Conservation (phyloP, 306 rosid genomes). For the Malus asiatica region DNA sequence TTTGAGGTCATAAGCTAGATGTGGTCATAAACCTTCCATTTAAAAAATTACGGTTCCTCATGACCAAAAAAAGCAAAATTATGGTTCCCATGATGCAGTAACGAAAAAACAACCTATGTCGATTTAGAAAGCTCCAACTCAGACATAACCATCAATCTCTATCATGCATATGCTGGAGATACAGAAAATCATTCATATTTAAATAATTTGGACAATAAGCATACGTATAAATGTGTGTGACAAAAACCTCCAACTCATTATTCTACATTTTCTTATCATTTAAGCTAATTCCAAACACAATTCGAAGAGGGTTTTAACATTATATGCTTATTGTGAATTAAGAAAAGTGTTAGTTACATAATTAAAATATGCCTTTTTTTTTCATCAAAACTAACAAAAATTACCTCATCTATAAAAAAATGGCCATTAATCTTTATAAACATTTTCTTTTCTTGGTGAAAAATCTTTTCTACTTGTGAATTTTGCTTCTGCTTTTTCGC, state of each 20-base stretch:
- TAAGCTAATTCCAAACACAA: no score
- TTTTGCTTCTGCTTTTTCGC: no score
- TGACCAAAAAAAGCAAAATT: not conserved
- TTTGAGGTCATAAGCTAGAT: not conserved
- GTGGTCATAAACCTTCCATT: not conserved
- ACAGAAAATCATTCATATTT: not conserved
- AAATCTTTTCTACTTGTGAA: no score
- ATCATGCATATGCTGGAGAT: not conserved
- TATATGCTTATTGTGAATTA: no score
- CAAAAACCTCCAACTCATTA: not conserved
- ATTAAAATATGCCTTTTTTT: no score
- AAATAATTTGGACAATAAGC: not conserved
- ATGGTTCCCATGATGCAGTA: not conserved
- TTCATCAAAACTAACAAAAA: not conserved
- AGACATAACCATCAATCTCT: not conserved
- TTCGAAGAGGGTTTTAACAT: no score
- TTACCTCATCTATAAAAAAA: not conserved
- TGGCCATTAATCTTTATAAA: not conserved
- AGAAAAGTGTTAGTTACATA: no score
- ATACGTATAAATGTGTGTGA: not conserved
- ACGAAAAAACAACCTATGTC: not conserved
- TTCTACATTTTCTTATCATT: not conserved
- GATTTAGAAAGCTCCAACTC: conserved; percentile 6
- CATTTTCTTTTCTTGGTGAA: no score
- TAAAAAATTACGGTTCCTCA: not conserved